Evolutionary conservation across 2,329 filamentous ascomycete species (phyloP), one percentile per base, ranked within the genome.

Genomic region (Ophiocordyceps camponoti-leonardi): DNA sequence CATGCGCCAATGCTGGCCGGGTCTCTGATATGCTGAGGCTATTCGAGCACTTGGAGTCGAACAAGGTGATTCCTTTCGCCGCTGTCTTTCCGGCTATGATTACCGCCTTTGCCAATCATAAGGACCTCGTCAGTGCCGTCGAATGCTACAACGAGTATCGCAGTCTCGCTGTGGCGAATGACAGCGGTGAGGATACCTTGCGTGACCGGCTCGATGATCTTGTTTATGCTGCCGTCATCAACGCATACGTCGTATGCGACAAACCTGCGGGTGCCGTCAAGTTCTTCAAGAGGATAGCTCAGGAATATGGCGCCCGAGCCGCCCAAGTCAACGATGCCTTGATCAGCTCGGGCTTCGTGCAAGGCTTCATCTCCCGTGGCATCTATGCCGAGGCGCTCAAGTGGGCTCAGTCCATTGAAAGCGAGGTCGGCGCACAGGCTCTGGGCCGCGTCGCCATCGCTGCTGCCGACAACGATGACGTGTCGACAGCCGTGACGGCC

Each of bases 61-160:
- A 75, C 53, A 79, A 79, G 47, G 75, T 86, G 20, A 73, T 77
- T 16, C 86, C 90, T 0, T 79, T 82, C 48, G 81, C 86, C 6
- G 78, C 82, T 42, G 85, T 90, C 45, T 96, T 94, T 64, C 83
- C 87, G 1, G 75, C 81, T 18, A 94, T 98, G 85, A 95, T 98
- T 60, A 80, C 83, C n/a, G 87, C 88, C 0, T 96, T 94, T 58
- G 86, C 86, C 49, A 75, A 76, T 40, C 75, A 75, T 12, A 84
- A 87, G 44, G 87, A 96, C 58, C 67, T 96, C 41, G 72, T 80
- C 54, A 93, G 84, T 53, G 92, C 88, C 19, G 85, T 96, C 7
- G 87, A 94, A 60, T 87, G 86, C 64, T 98, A 95, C 66, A 90
- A 93, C 51, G 86, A 94, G 63, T 96, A 96, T 71, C 86, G 86